Base-by-base conservation (phyloP, 495 filamentous ascomycete genomes). In the Aspergillus biplanus region DNA sequence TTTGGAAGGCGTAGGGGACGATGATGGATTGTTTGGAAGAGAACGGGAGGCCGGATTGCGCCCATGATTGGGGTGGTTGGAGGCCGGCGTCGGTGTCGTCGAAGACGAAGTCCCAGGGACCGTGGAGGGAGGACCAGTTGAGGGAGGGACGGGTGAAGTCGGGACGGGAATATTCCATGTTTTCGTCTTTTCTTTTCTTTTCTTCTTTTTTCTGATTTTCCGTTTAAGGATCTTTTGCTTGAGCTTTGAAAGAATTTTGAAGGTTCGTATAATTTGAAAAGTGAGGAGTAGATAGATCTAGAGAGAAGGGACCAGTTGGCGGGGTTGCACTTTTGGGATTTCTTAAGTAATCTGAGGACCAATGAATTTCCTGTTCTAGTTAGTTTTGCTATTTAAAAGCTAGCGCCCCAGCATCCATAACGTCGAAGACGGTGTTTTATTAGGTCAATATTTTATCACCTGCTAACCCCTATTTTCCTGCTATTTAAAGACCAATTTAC, bases 1-100 rank as follows among this genome's bases (percentile, higher is more conserved):
- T 76, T 70, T 87, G 85, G 68, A 86, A 88, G 1, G 80, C 83
- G 63, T 82, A 88, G 3, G 85, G 85, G 16, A 88, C 85, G 46
- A 78, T 70, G 62, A 87, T 88, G 15, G 46, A 21, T n/a, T 21
- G 46, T 18, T 13, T 39, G 8, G 37, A 13, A 3, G 13, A 39
- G 37, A 3, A 7, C 37, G 37, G 37, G 4, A 39, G 37, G 37
- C 37, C 37, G 37, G 37, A 39, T 39, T 39, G 37, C 8, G 37
- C 8, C 37, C 37, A 39, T 13, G 37, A 39, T 27, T 37, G 60
- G 44, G 67, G 56, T 6, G 68, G 70, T 33, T 57, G 59, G 7
- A 84, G 73, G 3, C 84, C 84, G 27, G 71, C 61, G 64, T 87
- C 83, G 31, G 73, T 63, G 69, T 87, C 84, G 71, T 88, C 85